Evolutionary conservation across 306 rosid genomes (phyloP).

Genomic region (Sicyos baderoa): DNA sequence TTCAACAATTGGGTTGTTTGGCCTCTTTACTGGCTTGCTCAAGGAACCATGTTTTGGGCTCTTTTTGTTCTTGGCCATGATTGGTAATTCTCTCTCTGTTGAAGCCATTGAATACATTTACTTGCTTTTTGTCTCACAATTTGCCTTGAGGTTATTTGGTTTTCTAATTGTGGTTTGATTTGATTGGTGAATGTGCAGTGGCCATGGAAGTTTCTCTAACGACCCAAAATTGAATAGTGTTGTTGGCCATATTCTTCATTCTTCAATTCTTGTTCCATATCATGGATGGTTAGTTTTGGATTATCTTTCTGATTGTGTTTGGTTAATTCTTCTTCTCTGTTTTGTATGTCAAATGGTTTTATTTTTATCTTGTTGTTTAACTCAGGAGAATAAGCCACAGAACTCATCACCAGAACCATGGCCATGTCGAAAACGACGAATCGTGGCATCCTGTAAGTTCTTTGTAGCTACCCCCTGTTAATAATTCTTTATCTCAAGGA

Average conservation of each 20-base stretch:
- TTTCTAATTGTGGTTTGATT: no score
- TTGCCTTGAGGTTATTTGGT: neutral
- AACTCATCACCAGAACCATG: conserved; percentile 98
- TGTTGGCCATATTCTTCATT: conserved; percentile 84
- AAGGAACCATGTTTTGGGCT: conserved; percentile 99
- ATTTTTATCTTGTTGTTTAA: neutral
- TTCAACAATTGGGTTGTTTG: conserved; percentile 75
- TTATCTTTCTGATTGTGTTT: neutral
- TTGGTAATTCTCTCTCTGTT: conserved; percentile 40
- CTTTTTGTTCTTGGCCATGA: conserved; percentile 99
- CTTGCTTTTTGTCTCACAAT: neutral
- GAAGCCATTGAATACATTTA: neutral
- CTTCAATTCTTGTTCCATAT: conserved; percentile 93
- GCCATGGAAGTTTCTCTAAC: conserved; percentile 95
- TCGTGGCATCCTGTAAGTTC: conserved; percentile 92
- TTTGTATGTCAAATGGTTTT: neutral
- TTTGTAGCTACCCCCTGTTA: neutral
- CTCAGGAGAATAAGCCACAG: conserved; percentile 96
- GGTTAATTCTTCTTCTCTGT: neutral
- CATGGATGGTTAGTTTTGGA: conserved; percentile 80
- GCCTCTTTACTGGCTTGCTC: conserved; percentile 99
- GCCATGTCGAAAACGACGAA: conserved; percentile 95
- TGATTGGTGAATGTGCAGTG: conserved; percentile 43
- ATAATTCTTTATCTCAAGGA: neutral
- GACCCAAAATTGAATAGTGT: conserved; percentile 66